These are phyloP conservation scores for Coemansia sp. DNA, from an alignment of 192 early-diverging fungal genomes.

Conservation along the genomic window DNA sequence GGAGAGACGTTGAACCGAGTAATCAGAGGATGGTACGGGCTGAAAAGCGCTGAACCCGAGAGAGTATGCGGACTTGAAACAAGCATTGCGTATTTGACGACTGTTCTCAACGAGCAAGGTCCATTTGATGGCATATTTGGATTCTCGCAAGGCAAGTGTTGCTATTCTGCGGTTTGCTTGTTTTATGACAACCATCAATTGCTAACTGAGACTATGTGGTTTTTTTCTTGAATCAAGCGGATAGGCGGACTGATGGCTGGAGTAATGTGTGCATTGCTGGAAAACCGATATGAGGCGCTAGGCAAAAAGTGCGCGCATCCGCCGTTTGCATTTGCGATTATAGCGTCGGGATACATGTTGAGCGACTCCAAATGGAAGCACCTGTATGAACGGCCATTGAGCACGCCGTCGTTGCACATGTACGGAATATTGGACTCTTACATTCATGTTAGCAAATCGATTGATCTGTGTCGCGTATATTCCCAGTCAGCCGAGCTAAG, in stretches of 20 bases:
- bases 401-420: constrained; percentile 43
- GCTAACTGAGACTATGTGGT: not conserved
- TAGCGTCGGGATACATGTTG: constrained; percentile 47
- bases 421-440: constrained; percentile 46
- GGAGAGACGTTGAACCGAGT: constrained; percentile 26
- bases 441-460: constrained; percentile 35
- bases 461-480: constrained; percentile 29
- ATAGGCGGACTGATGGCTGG: constrained; percentile 49
- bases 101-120: constrained; percentile 30
- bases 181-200: not conserved
- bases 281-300: constrained; percentile 14
- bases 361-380: constrained; percentile 28
- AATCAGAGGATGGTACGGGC: constrained; percentile 35
- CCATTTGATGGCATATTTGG: constrained; percentile 53
- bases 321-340: constrained; percentile 35
- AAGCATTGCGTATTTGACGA: constrained; percentile 25
- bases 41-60: constrained; percentile 38
- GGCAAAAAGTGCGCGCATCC: constrained; percentile 13
- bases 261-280: constrained; percentile 33
- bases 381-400: constrained; percentile 29
- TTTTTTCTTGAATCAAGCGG: not conserved
- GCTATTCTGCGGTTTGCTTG: not conserved
- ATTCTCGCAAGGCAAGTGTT: constrained; percentile 42
- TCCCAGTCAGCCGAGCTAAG: constrained; percentile 16
- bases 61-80: constrained; percentile 23